phyloP scores from a whole-genome alignment of 2,329 filamentous ascomycete species.

The Pezicula rhizophila region DNA sequence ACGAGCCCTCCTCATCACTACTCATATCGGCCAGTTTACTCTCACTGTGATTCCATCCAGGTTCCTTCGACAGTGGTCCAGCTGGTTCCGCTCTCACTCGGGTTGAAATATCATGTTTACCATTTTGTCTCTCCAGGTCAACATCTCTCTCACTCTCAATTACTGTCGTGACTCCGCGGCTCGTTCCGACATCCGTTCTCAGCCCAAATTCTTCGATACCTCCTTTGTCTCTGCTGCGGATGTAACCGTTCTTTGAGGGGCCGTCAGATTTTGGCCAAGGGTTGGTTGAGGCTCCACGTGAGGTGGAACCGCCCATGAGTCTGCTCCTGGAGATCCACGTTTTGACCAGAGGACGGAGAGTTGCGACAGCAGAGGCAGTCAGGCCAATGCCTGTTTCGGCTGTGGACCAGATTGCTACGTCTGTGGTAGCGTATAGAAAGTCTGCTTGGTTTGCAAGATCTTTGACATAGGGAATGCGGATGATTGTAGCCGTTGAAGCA shows the following conservation, averaged over 20 bases:
- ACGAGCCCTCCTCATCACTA: conserved; percentile 7
- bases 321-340: conserved; percentile 5
- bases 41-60: conserved; percentile 8
- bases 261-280: conserved; percentile 6
- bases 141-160: conserved; percentile 7
- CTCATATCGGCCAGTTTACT: conserved; percentile 8
- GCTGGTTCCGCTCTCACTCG: not conserved
- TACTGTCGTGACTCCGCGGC: conserved; percentile 11
- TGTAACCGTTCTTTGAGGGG: conserved; percentile 4
- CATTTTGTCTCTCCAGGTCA: conserved; percentile 1
- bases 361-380: conserved; percentile 16
- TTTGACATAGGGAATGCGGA: conserved; percentile 22
- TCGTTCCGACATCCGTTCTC: conserved; percentile 11
- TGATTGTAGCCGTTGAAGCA: conserved; percentile 20
- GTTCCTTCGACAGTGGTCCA: not conserved
- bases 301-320: conserved; percentile 11
- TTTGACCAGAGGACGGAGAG: conserved; percentile 14
- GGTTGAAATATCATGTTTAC: not conserved
- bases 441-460: conserved; percentile 12
- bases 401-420: conserved; percentile 23
- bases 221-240: conserved; percentile 4
- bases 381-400: conserved; percentile 18
- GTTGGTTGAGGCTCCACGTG: not conserved
- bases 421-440: conserved; percentile 19
- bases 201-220: conserved; percentile 10